Evolutionary conservation across 2,329 filamentous ascomycete species (phyloP).

Genomic region (Clarireedia monteithiana): DNA sequence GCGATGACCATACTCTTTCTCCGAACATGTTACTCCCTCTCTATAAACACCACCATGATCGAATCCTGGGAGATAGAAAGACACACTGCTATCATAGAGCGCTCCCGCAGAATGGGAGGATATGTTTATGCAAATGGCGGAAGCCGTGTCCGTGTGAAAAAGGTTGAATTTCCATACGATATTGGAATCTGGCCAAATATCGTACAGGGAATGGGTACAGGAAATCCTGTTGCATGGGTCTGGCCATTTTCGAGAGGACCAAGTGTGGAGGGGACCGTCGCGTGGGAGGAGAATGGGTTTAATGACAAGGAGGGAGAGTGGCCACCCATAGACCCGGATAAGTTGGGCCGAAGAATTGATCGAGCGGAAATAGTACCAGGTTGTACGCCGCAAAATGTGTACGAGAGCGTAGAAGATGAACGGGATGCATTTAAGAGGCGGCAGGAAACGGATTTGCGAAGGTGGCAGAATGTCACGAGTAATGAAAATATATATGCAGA

Average conservation of each 20-base stretch:
- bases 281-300: slow-evolving; percentile 70
- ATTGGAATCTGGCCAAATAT: slow-evolving; percentile 68
- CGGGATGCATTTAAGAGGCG: slow-evolving; percentile 41
- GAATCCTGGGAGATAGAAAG: slow-evolving; percentile 68
- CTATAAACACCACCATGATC: slow-evolving; percentile 70
- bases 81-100: slow-evolving; percentile 48
- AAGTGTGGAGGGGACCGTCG: slow-evolving; percentile 31
- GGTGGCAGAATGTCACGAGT: slow-evolving; percentile 22
- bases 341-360: slow-evolving; percentile 32
- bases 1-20: slow-evolving; percentile 57
- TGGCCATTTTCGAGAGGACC: slow-evolving; percentile 55
- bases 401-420: slow-evolving; percentile 30
- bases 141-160: slow-evolving; percentile 45
- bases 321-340: slow-evolving; percentile 58
- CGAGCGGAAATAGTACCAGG: slow-evolving; percentile 4
- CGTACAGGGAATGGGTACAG: slow-evolving; percentile 65
- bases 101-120: slow-evolving; percentile 35
- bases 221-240: slow-evolving; percentile 60
- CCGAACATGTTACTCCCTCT: slow-evolving; percentile 53
- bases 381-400: slow-evolving; percentile 8
- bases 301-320: slow-evolving; percentile 55
- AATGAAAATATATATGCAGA: slow-evolving; percentile 4
- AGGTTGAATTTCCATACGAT: slow-evolving; percentile 77
- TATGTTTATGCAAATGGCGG: slow-evolving; percentile 38
- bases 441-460: slow-evolving; percentile 41